Base-by-base conservation (phyloP, 2,329 filamentous ascomycete genomes). In the Sclerotinia minor region DNA sequence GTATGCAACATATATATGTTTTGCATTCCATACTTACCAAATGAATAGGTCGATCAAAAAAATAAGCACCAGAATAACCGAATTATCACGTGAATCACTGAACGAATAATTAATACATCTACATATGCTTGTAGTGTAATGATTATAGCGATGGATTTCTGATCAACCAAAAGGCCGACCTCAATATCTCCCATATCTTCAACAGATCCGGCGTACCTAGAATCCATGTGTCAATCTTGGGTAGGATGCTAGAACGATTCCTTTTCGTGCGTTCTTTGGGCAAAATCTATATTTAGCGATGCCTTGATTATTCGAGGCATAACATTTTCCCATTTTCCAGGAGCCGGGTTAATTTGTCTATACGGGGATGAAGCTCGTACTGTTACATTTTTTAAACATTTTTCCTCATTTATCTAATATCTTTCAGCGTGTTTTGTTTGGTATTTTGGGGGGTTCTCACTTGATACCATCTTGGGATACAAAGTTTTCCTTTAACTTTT, bases 261-360 rank as follows among this genome's bases (percentile, higher is more conserved):
- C n/a, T 4, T 53, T 67, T 66, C 47, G 54, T 50, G 67, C 32
- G 55, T 54, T 59, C 67, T 72, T 52, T 65, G 55, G 47, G 32
- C n/a, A 47, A 54, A 69, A 61, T 68, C 71, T 73, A 69, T 71
- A 72, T 72, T 76, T 67, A 26, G 24, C 52, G 11, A 52, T 35
- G 17, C 15, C 32, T 32, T 47, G 8, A 24, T 41, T 26, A 35
- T 59, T 79, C 78, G 78, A 73, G 78, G 76, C 77, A 80, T 78
- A 78, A 73, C 77, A 80, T 80, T 80, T 81, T 79, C 78, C 79
- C 79, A 76, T 76, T 77, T 75, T 71, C 64, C 61, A 72, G 70
- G 70, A 67, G 55, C 69, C 72, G 71, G 71, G 69, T 74, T 73
- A 73, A 69, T 71, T 72, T 73, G 67, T 71, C 71, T 75, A 71